Evolutionary conservation across 352 stramenopile species (phyloP), one percentile per base, ranked within the genome.

Genomic region (Globisporangium recalcitrans): DNA sequence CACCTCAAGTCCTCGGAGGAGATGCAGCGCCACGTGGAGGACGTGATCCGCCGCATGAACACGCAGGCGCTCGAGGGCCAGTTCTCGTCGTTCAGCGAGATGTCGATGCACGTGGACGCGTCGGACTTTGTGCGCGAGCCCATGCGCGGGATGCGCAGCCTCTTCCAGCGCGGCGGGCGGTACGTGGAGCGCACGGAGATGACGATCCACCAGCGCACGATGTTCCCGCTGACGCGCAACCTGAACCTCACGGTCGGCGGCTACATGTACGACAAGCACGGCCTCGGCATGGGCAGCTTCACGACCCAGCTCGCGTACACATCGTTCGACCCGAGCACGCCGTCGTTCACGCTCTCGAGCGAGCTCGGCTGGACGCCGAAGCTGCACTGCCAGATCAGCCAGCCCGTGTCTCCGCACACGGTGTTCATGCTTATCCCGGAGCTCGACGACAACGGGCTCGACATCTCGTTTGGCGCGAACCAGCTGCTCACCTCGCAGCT

Each of bases 181-280:
- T 85, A 75, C 53, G 63, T 90, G 8, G 70, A 85, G 46, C 72
- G 77, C 38, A 85, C 76, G n/a, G 81, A 92, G 65, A 92, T 90
- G 80, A 88, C 76, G 44, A 83, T 94, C 60, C 80, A 88, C 67
- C 85, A 94, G 56, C 84, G 81, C 40, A 90, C 82, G 27, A 75
- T 60, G 5, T 85, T 94, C 61, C 79, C 79, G 31, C 53, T 94
- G 9, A 80, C 77, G 22, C 77, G 70, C 42, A 70, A 64, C 19
- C 79, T 84, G 26, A 80, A 75, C 44, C 59, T 91, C 54, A 90
- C 82, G 26, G 52, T 94, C 16, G 85, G 85, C 32, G 85, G 81
- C n/a, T 94, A 88, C 65, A 80, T 92, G 75, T 91, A 87, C 67
- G 85, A 91, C 70, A 90, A 88, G 71, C 69, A 80, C 19, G 82